phyloP scores from a whole-genome alignment of 1,139 yeast genomes.

The Yamadazyma atlantica region DNA sequence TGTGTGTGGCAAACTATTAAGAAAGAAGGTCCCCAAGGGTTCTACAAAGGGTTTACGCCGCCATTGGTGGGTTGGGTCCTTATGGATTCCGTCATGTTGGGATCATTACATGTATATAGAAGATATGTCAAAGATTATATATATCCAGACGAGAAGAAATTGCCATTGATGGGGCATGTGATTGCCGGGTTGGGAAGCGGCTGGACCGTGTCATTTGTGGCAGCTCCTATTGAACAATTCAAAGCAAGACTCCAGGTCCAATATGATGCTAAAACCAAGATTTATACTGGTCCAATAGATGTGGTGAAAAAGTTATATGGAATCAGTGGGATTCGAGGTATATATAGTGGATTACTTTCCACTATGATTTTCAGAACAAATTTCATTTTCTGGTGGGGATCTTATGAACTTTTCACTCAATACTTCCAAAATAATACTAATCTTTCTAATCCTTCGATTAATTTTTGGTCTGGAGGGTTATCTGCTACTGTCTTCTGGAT shows the following conservation, averaged over 20 bases:
- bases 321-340: slow-evolving; percentile 64
- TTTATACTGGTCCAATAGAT: slow-evolving; percentile 78
- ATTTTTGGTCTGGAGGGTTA: slow-evolving; percentile 90
- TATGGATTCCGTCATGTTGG: slow-evolving; percentile 89
- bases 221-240: slow-evolving; percentile 89
- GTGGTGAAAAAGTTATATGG: slow-evolving; percentile 56
- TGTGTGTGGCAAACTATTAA: slow-evolving; percentile 70
- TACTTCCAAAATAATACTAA: slow-evolving; percentile 65
- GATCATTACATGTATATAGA: slow-evolving; percentile 78
- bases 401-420: slow-evolving; percentile 75
- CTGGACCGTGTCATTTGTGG: slow-evolving; percentile 88
- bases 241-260: slow-evolving; percentile 89
- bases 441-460: slow-evolving; percentile 65
- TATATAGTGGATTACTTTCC: slow-evolving; percentile 79
- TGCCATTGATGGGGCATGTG: slow-evolving; percentile 74
- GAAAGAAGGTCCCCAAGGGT: slow-evolving; percentile 74
- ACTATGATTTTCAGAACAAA: slow-evolving; percentile 87
- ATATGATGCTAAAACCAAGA: slow-evolving; percentile 71
- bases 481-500: slow-evolving; percentile 88
- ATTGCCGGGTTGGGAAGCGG: slow-evolving; percentile 84
- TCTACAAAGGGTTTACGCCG: slow-evolving; percentile 88
- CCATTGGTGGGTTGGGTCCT: slow-evolving; percentile 91
- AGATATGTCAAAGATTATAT: slow-evolving; percentile 62
- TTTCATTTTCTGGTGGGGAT: slow-evolving; percentile 93
- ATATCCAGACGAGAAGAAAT: slow-evolving; percentile 54